These are phyloP conservation scores for Thalassiosira exigua DNA, from an alignment of 352 stramenopile genomes.

Conservation along the genomic window DNA sequence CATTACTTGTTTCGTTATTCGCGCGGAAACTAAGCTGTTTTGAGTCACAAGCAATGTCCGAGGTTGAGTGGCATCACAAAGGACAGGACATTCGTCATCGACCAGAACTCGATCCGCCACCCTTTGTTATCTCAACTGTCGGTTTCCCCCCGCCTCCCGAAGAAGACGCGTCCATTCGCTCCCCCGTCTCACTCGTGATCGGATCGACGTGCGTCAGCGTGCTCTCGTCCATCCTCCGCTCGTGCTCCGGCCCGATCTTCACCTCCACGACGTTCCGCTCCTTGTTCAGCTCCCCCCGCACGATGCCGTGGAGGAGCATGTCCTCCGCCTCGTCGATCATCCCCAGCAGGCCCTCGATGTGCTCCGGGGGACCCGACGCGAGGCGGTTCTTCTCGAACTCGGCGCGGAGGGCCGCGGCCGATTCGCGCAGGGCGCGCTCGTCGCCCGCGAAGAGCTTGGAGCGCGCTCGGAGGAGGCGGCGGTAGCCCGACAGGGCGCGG, in stretches of 20 bases:
- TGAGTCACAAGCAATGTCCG: too few relatives aligned
- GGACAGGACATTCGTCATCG: slow-evolving; percentile 19
- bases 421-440: slow-evolving; percentile 65
- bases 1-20: too few relatives aligned
- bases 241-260: slow-evolving; percentile 74
- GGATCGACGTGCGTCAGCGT: slow-evolving; percentile 72
- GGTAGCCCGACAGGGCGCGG: slow-evolving; percentile 69
- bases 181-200: slow-evolving; percentile 69
- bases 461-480: slow-evolving; percentile 70
- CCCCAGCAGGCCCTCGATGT: slow-evolving; percentile 69
- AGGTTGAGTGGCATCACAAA: too few relatives aligned
- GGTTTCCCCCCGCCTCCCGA: not conserved
- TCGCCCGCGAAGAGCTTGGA: slow-evolving; percentile 71
- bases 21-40: too few relatives aligned
- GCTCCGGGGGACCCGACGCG: slow-evolving; percentile 47
- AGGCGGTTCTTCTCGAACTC: slow-evolving; percentile 74
- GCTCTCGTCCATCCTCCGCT: slow-evolving; percentile 45
- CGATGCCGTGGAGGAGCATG: slow-evolving; percentile 80
- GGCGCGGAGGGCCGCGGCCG: slow-evolving; percentile 62
- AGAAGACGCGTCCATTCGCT: slow-evolving; percentile 37
- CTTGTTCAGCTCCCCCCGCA: slow-evolving; percentile 76
- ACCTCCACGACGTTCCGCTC: slow-evolving; percentile 67
- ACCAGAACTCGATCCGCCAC: slow-evolving; percentile 10
- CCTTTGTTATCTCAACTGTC: slow-evolving; percentile 44
- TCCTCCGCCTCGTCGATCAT: slow-evolving; percentile 82